phyloP scores from a whole-genome alignment of 2,329 filamentous ascomycete species.

The Aspergillus transmontanensis region DNA sequence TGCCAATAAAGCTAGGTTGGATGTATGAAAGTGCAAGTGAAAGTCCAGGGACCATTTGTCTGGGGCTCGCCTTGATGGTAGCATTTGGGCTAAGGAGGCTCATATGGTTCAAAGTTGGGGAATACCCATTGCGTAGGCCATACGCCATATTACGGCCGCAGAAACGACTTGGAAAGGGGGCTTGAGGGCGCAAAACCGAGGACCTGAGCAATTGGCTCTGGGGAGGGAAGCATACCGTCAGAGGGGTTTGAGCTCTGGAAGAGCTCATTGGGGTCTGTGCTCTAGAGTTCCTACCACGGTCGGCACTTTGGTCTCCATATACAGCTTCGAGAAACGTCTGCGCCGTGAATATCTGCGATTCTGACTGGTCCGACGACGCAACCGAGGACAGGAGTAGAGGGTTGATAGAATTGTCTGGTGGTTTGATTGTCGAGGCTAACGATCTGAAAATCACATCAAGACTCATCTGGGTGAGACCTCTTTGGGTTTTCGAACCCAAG shows the following conservation, averaged over 20 bases:
- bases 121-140: background rate
- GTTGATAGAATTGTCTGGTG: slow-evolving; percentile 54
- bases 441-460: slow-evolving; percentile 89
- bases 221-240: slow-evolving; percentile 46
- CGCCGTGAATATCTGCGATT: slow-evolving; percentile 75
- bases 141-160: background rate
- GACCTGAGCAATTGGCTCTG: slow-evolving; percentile 22
- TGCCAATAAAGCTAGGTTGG: slow-evolving; percentile 22
- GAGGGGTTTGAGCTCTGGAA: slow-evolving; percentile 47
- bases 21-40: slow-evolving; percentile 28
- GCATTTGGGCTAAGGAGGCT: slow-evolving; percentile 7
- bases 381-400: slow-evolving; percentile 72
- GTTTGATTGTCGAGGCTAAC: slow-evolving; percentile 71
- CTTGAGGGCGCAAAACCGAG: slow-evolving; percentile 18
- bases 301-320: slow-evolving; percentile 65
- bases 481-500: slow-evolving; percentile 80
- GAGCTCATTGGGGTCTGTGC: slow-evolving; percentile 68
- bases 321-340: slow-evolving; percentile 76
- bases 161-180: slow-evolving; percentile 9
- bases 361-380: slow-evolving; percentile 74
- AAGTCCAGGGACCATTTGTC: slow-evolving; percentile 15
- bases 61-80: slow-evolving; percentile 14
- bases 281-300: slow-evolving; percentile 63
- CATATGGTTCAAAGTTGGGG: slow-evolving; percentile 9
- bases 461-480: slow-evolving; percentile 87